These are phyloP conservation scores for Colletotrichum sp. DNA, from an alignment of 2,329 filamentous ascomycete species.

Conservation along the genomic window DNA sequence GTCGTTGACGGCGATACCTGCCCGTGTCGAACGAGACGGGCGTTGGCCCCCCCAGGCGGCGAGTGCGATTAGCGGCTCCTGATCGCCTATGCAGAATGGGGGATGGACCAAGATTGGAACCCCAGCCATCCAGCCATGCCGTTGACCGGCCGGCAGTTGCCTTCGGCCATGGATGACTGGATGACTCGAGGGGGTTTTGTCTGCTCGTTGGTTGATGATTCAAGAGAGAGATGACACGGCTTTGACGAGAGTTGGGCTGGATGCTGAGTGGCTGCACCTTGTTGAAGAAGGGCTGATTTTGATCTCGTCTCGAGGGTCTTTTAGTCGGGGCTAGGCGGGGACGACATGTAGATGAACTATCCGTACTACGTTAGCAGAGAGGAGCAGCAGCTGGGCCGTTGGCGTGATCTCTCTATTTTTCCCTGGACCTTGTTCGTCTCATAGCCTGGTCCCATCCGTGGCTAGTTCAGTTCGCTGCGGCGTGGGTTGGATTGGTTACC, in stretches of 20 bases:
- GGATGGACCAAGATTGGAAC: neutral
- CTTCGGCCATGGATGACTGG: neutral
- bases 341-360: neutral
- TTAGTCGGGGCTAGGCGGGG: neutral
- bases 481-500: neutral
- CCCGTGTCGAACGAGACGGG: neutral
- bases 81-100: neutral
- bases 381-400: neutral
- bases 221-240: neutral
- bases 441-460: neutral
- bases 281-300: neutral
- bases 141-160: slow-evolving; percentile 9
- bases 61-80: neutral
- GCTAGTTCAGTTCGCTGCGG: neutral
- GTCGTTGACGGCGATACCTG: neutral
- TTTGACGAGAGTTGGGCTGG: neutral
- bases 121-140: neutral
- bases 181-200: neutral
- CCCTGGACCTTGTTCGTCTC: neutral
- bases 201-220: neutral
- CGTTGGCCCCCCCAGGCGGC: neutral
- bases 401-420: neutral
- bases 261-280: neutral
- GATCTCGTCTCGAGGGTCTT: neutral
- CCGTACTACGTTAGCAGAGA: neutral